Conservation (phyloP, 2,329 filamentous ascomycete species). For the Diaporthe vaccinii region DNA sequence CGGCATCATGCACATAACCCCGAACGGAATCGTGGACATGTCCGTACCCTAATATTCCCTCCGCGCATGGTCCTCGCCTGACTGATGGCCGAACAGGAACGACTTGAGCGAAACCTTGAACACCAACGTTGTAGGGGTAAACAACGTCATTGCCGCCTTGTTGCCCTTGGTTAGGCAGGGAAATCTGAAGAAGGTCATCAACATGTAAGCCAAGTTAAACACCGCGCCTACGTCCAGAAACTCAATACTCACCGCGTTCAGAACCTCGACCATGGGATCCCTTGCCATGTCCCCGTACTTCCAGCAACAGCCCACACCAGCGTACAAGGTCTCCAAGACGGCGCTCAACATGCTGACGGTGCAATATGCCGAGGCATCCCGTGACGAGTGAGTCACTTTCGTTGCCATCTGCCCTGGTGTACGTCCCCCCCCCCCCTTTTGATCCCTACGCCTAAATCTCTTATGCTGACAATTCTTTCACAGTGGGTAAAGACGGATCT, state of each 20-base stretch:
- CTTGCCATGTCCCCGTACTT: conserved; percentile 41
- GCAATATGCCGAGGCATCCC: conserved; percentile 56
- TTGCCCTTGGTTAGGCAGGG: neutral
- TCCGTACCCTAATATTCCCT: neutral
- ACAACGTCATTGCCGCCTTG: neutral
- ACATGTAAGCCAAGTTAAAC: conserved; percentile 51
- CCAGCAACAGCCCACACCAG: conserved; percentile 52
- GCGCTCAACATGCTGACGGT: conserved; percentile 62
- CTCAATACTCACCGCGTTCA: conserved; percentile 1
- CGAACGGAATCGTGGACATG: neutral
- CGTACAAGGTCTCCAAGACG: conserved; percentile 56
- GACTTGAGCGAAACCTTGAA: conserved; percentile 49
- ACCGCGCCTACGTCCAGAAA: neutral
- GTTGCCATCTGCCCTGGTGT: conserved; percentile 61
- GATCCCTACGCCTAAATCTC: too few relatives aligned
- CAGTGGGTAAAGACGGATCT: conserved; percentile 9
- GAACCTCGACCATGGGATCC: conserved; percentile 42
- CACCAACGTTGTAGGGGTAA: conserved; percentile 42
- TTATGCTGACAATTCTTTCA: neutral
- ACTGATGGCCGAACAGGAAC: conserved; percentile 55
- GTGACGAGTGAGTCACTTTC: conserved; percentile 58
- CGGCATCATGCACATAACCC: neutral
- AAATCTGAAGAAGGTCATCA: conserved; percentile 56
- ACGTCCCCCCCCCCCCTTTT: conserved; percentile 40
- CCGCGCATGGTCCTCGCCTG: neutral